Base-by-base conservation (phyloP, 148 eudicot genomes). In the Rhododendron molle region DNA sequence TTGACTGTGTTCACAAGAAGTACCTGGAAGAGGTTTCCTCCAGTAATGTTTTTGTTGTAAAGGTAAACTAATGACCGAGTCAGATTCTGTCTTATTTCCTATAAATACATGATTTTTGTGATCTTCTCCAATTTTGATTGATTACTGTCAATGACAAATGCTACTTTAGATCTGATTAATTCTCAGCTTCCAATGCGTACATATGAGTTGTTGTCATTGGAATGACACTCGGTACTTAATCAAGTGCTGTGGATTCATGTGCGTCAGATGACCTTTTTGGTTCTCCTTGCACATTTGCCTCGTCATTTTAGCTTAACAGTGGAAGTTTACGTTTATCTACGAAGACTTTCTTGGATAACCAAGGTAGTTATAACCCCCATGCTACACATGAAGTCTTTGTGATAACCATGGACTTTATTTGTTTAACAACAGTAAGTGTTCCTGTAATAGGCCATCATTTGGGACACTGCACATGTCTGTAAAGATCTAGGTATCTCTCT, bases 21-120 rank as follows among this genome's bases (percentile, higher is more conserved):
- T 97, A 97, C 87, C 92, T 97, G 86, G 99, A 97, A 91, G 98
- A 97, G 86, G 98, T 97, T 71, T 97, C 99, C 67, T 92, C 98
- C 85, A 94, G 98, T 91, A 95, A 97, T 83, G 93, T 97, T 44
- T 97, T 97, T 87, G 91, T 95, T 78, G 98, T 95, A 30, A 95
- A 95, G 99, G 99, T 97, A 90, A 85, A 85, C 28, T 82, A 43
- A 81, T 85, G 76, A 76, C 47, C 71, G 38, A 46, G 67, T 77
- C 43, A 84, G 60, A 81, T 76, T 5, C 30, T 80, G 18, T 14
- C 49, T 56, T 30, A 62, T 20, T 21, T 3, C 32, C 14, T 74
- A 3, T 47, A 26, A 30, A 47, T 49, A 71, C 20, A 21, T 83
- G 18, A 83, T 72, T 72, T 36, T 7, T 23, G 40, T 26, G 12